These are phyloP conservation scores for Phanerochaete carnosa DNA, from an alignment of 768 basidiomycete genomes.

Conservation along the genomic window DNA sequence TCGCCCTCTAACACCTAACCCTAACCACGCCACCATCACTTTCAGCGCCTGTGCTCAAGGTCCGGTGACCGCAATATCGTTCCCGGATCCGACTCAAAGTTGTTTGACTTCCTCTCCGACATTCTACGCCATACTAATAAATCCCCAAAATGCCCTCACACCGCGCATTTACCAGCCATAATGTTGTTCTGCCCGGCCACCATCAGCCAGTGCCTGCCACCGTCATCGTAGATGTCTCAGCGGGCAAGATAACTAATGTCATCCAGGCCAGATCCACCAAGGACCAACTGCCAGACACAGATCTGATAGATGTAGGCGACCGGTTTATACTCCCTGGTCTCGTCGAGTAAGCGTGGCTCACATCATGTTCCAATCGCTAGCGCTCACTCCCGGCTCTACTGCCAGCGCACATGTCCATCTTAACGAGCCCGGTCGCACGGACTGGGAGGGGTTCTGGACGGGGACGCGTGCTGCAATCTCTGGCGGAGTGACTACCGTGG, in stretches of 20 bases:
- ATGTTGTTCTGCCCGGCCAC: constrained; percentile 26
- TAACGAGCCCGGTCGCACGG: constrained; percentile 89
- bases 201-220: constrained; percentile 33
- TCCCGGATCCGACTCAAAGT: too few relatives aligned
- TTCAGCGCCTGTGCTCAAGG: too few relatives aligned
- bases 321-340: constrained; percentile 48
- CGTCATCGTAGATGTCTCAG: constrained; percentile 34
- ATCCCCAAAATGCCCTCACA: neutral
- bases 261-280: constrained; percentile 13
- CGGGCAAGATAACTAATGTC: constrained; percentile 41
- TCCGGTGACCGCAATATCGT: too few relatives aligned
- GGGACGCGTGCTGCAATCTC: constrained; percentile 90
- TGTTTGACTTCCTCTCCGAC: too few relatives aligned
- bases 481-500: constrained; percentile 92
- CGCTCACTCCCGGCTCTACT: neutral
- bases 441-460: constrained; percentile 93
- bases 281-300: constrained; percentile 18
- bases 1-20: too few relatives aligned
- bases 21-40: neutral
- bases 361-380: neutral
- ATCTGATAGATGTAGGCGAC: constrained; percentile 35
- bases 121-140: too few relatives aligned
- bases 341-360: constrained; percentile 42
- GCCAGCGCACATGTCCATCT: constrained; percentile 86
- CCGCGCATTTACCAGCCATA: constrained; percentile 21